phyloP scores from a whole-genome alignment of 176 grass and related monocot species.

The Pharus latifolius region DNA sequence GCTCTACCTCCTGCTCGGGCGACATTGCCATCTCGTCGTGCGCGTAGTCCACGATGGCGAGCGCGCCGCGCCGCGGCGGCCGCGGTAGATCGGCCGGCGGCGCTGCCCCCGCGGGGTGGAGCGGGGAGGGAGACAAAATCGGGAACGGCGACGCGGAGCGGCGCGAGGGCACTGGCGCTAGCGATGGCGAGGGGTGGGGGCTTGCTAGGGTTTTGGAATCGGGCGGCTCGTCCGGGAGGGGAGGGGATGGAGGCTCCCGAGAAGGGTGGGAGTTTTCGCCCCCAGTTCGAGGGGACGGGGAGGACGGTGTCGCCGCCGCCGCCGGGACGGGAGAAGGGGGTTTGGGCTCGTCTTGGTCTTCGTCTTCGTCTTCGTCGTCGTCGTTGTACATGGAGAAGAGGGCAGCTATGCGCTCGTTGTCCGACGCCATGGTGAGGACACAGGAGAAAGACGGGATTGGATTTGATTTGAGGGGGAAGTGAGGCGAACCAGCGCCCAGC shows the following conservation, averaged over 20 bases:
- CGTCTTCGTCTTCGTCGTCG: constrained; percentile 78
- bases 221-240: constrained; percentile 15
- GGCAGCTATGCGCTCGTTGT: constrained; percentile 51
- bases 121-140: constrained; percentile 24
- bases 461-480: constrained; percentile 24
- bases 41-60: constrained; percentile 81
- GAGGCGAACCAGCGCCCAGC: background rate
- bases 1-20: constrained; percentile 60
- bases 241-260: constrained; percentile 14
- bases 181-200: constrained; percentile 29
- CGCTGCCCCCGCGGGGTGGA: background rate
- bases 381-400: constrained; percentile 91
- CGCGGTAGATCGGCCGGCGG: constrained; percentile 18
- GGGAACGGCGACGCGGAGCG: constrained; percentile 24
- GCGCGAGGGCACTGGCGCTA: constrained; percentile 25
- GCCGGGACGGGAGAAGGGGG: constrained; percentile 8
- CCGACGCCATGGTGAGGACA: constrained; percentile 43
- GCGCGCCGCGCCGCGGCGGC: constrained; percentile 22
- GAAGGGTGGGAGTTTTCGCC: constrained; percentile 12
- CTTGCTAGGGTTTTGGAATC: constrained; percentile 38
- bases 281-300: constrained; percentile 11
- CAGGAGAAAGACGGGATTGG: background rate
- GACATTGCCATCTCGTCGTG: constrained; percentile 85
- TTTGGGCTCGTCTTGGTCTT: constrained; percentile 37
- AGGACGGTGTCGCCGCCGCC: constrained; percentile 9